Percentiles rank a stretch among this genome's conserved stretches.
phyloP scores from a whole-genome alignment of 176 grass and related monocot genomes.

The Zizania latifolia region DNA sequence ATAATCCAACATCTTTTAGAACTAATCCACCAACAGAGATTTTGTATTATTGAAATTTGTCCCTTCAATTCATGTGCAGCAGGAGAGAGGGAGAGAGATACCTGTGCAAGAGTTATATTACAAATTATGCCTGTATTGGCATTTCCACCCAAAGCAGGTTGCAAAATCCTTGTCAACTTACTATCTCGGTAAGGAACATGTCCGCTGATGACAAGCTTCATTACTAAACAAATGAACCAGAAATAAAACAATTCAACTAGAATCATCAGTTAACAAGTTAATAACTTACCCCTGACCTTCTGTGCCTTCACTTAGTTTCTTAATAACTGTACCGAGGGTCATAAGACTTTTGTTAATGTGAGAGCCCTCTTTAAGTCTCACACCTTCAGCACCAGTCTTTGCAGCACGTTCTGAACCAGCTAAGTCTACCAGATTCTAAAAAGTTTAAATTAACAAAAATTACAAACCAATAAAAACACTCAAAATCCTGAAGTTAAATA shows the following conservation, averaged over 20 bases:
- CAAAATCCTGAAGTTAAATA: neutral
- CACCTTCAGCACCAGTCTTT: conserved; percentile 93
- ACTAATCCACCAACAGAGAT: neutral
- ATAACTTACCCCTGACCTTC: conserved; percentile 77
- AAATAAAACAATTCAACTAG: conserved; percentile 16
- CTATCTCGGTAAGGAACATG: conserved; percentile 95
- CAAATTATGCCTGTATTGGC: conserved; percentile 95
- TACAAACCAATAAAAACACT: neutral
- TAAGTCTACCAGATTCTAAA: conserved; percentile 94
- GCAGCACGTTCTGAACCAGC: conserved; percentile 92
- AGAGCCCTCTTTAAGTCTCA: conserved; percentile 93
- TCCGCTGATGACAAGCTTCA: conserved; percentile 45
- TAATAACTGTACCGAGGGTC: conserved; percentile 85
- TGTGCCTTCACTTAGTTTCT: conserved; percentile 89
- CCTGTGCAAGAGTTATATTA: conserved; percentile 95
- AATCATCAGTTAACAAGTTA: conserved; percentile 1
- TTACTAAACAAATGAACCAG: conserved; percentile 25
- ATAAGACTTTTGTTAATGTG: conserved; percentile 98
- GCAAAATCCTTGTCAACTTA: conserved; percentile 88
- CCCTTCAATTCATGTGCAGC: neutral
- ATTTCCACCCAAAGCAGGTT: conserved; percentile 90
- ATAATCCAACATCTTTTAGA: neutral
- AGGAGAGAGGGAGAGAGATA: conserved; percentile 15
- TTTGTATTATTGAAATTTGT: neutral
- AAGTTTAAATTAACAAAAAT: conserved; percentile 31